Evolutionary conservation across 225 moss, liverwort and hornwort species (phyloP).

Genomic region (Antitrichia curtipendula): DNA sequence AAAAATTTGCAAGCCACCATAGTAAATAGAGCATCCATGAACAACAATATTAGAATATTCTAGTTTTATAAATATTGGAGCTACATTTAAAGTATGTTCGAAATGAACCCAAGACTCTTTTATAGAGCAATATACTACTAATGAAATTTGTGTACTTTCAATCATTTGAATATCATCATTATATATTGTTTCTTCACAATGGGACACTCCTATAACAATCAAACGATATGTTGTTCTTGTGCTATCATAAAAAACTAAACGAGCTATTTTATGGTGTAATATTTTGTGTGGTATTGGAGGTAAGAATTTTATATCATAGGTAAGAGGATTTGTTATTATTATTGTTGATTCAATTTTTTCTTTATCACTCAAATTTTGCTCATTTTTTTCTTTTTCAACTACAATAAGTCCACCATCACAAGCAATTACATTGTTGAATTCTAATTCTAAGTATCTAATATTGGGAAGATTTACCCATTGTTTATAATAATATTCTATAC

Average conservation of each 20-base stretch:
- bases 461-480: background rate
- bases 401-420: background rate
- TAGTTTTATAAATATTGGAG: background rate
- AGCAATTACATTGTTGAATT: background rate
- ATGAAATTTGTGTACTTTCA: background rate
- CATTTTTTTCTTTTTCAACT: background rate
- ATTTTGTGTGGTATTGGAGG: background rate
- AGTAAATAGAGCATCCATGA: background rate
- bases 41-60: background rate
- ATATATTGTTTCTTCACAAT: too few species aligned
- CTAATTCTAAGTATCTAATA: background rate
- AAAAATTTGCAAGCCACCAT: background rate
- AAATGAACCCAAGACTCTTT: slow-evolving; percentile 3
- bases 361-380: background rate
- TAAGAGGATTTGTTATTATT: slow-evolving; percentile 6
- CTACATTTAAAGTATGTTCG: background rate
- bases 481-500: background rate
- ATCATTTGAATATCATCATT: background rate
- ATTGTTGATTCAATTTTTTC: background rate
- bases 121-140: background rate
- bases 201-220: background rate
- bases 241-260: background rate
- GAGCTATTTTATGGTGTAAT: background rate
- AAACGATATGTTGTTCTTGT: background rate
- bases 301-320: background rate